Evolutionary conservation across 2,329 filamentous ascomycete species (phyloP).

Genomic region (Fusarium marasasianum): DNA sequence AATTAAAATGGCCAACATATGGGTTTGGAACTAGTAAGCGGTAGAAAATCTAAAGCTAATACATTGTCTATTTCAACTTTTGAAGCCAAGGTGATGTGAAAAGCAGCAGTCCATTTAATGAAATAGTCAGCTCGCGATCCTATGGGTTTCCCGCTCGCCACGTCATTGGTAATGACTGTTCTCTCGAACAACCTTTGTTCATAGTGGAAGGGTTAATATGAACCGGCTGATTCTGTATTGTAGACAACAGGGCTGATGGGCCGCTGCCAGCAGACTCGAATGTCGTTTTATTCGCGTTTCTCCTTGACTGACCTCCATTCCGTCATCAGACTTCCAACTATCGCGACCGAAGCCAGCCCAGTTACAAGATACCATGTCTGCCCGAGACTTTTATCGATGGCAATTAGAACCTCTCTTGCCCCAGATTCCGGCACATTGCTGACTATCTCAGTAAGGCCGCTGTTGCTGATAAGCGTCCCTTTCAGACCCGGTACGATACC

Average conservation of each 20-base stretch:
- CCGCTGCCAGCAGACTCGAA: fast-evolving
- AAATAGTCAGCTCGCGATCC: background rate
- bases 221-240: fast-evolving
- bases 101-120: fast-evolving
- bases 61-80: fast-evolving
- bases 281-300: background rate
- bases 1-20: fast-evolving
- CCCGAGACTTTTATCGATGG: background rate
- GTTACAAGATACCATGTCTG: slow-evolving; percentile 22
- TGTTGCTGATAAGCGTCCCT: background rate
- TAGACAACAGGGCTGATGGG: too few relatives aligned
- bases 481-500: background rate
- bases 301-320: slow-evolving; percentile 24
- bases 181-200: too few relatives aligned
- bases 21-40: fast-evolving
- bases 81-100: fast-evolving
- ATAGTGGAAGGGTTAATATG: background rate
- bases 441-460: background rate
- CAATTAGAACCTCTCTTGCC: background rate
- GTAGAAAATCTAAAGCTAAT: fast-evolving
- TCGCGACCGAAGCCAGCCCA: slow-evolving; percentile 8
- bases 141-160: background rate
- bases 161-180: too few relatives aligned
- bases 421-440: background rate
- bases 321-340: slow-evolving; percentile 12